phyloP scores from a whole-genome alignment of 768 basidiomycete genomes.

The Tulasnella sp. region DNA sequence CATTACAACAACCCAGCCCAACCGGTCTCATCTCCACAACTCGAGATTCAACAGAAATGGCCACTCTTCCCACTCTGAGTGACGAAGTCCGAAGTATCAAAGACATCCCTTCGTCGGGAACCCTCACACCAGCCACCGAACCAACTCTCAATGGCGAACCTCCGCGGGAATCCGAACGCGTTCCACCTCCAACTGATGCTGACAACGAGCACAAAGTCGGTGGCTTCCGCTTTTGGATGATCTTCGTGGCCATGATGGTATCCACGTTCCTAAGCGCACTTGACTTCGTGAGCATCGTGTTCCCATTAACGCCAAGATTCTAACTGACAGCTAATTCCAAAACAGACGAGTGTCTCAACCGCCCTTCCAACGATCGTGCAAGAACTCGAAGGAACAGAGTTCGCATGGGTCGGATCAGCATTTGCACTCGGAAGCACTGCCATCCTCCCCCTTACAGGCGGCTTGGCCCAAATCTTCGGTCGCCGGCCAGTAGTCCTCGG shows the following conservation, averaged over 20 bases:
- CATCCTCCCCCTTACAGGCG: slow-evolving; percentile 31
- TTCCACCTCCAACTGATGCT: too few relatives aligned
- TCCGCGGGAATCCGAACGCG: too few relatives aligned
- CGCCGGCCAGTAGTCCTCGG: slow-evolving; percentile 32
- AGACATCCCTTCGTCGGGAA: too few relatives aligned
- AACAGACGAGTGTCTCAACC: slow-evolving; percentile 15
- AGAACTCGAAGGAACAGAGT: slow-evolving; percentile 15
- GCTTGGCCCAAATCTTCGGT: slow-evolving; percentile 34
- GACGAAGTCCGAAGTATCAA: too few relatives aligned
- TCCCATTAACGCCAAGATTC: not conserved
- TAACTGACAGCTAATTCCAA: not conserved
- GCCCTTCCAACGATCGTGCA: slow-evolving; percentile 19
- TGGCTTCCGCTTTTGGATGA: slow-evolving; percentile 5
- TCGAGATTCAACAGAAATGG: too few relatives aligned
- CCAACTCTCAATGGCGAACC: too few relatives aligned
- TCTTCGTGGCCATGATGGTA: slow-evolving; percentile 11
- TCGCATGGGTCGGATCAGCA: slow-evolving; percentile 24
- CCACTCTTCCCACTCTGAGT: too few relatives aligned
- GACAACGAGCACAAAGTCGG: not conserved
- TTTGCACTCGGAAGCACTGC: slow-evolving; percentile 30
- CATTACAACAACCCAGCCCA: not conserved
- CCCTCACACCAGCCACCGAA: too few relatives aligned
- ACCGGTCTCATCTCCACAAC: too few relatives aligned
- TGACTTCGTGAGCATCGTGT: not conserved
- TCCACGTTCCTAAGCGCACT: slow-evolving; percentile 7